A percentile compares a stretch with the other conserved stretches of the same genome.
phyloP scores from a whole-genome alignment of 2,329 filamentous ascomycete genomes.

The Aspergillus felis region DNA sequence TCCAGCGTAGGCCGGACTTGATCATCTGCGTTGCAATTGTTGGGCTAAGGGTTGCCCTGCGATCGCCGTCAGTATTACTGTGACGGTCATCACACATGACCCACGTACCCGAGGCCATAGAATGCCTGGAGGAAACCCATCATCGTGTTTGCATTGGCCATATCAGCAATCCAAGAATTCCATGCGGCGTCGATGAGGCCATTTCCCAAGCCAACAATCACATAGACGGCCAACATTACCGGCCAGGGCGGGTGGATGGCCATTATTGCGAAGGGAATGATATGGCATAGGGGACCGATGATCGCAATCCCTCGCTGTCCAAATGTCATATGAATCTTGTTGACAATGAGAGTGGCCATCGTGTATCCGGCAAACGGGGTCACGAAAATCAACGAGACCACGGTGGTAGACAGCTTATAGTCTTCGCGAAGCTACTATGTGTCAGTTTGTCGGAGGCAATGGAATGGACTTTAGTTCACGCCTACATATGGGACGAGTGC shows the following conservation, averaged over 20 bases:
- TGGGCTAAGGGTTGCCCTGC: slow-evolving; percentile 11
- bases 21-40: slow-evolving; percentile 10
- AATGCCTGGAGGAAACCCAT: slow-evolving; percentile 68
- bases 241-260: slow-evolving; percentile 33
- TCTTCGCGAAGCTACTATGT: background rate
- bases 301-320: slow-evolving; percentile 72
- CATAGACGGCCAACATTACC: slow-evolving; percentile 30
- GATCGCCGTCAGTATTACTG: background rate
- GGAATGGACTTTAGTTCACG: background rate
- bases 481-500: slow-evolving; percentile 48
- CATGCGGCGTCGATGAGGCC: slow-evolving; percentile 49
- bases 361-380: slow-evolving; percentile 48
- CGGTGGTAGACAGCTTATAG: slow-evolving; percentile 20
- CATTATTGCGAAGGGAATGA: slow-evolving; percentile 27
- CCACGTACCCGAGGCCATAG: slow-evolving; percentile 59
- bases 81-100: background rate
- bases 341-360: slow-evolving; percentile 43
- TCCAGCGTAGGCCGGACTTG: slow-evolving; percentile 8
- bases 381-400: slow-evolving; percentile 48
- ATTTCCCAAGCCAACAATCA: slow-evolving; percentile 35
- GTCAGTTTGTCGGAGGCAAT: background rate
- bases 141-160: slow-evolving; percentile 68
- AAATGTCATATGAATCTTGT: slow-evolving; percentile 39
- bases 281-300: slow-evolving; percentile 43
- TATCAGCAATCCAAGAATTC: slow-evolving; percentile 64